Conservation (phyloP, 2,329 filamentous ascomycete genomes). For the Pseudopithomyces maydicus region DNA sequence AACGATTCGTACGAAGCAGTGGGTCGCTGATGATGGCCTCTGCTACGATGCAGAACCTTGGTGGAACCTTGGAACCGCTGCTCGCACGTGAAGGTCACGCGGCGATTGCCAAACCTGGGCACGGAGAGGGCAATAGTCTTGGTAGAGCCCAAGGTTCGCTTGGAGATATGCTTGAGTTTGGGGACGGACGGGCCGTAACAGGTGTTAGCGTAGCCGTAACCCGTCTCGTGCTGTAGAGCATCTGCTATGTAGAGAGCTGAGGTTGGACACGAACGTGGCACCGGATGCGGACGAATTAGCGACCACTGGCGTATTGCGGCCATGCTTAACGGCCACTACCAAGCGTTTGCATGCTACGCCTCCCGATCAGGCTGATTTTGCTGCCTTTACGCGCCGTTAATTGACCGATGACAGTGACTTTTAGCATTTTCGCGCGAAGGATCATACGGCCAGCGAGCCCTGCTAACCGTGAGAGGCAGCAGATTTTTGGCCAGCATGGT, state of each 20-base stretch:
- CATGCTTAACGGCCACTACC: constrained; percentile 1
- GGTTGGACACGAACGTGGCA: constrained; percentile 1
- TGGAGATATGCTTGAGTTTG: background rate
- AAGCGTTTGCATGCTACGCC: background rate
- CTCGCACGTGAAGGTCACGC: background rate
- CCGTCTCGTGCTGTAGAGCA: constrained; percentile 4
- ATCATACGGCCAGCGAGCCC: constrained; percentile 8
- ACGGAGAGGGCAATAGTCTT: background rate
- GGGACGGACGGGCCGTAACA: background rate
- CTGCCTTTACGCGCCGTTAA: constrained; percentile 1
- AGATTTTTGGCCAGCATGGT: background rate
- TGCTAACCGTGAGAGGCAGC: background rate
- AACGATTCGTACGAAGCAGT: background rate
- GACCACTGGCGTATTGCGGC: background rate
- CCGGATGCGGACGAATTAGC: constrained; percentile 4
- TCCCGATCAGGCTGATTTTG: constrained; percentile 3
- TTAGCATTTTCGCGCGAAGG: background rate
- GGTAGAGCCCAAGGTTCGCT: background rate
- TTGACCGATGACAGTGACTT: constrained; percentile 1
- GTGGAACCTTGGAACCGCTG: background rate
- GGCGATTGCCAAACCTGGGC: background rate
- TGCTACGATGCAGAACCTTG: background rate
- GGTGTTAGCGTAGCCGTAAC: constrained; percentile 1
- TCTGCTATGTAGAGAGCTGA: constrained; percentile 1
- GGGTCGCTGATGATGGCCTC: background rate